Evolutionary conservation across 768 basidiomycete genomes (phyloP).

Genomic region (Hygrophoropsis aurantiaca): DNA sequence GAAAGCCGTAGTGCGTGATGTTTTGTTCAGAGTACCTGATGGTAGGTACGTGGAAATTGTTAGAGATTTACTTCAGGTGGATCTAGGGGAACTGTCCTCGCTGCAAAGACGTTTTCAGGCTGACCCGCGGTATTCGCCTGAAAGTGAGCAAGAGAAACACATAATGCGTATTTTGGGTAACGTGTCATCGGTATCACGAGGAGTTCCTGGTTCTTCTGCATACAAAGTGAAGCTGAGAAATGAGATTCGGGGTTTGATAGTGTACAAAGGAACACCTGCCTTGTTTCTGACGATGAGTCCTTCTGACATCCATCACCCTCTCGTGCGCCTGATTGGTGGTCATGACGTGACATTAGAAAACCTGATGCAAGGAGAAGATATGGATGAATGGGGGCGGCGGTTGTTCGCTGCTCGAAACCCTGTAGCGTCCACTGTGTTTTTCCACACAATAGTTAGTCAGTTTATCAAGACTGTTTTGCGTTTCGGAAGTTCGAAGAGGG

Average conservation of each 20-base stretch:
- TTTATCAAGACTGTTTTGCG: slow-evolving; percentile 19
- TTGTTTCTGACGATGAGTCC: slow-evolving; percentile 24
- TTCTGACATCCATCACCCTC: slow-evolving; percentile 15
- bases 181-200: slow-evolving; percentile 1
- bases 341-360: slow-evolving; percentile 13
- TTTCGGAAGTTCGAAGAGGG: slow-evolving; percentile 13
- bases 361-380: slow-evolving; percentile 1
- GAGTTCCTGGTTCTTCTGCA: slow-evolving; percentile 18
- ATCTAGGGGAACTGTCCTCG: neutral
- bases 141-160: neutral
- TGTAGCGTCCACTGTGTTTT: slow-evolving; percentile 21
- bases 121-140: neutral
- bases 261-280: slow-evolving; percentile 11
- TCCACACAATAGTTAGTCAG: slow-evolving; percentile 14
- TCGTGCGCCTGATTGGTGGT: slow-evolving; percentile 14
- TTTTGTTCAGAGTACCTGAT: slow-evolving; percentile 2
- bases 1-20: slow-evolving; percentile 2
- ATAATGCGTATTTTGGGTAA: neutral
- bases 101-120: neutral
- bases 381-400: slow-evolving; percentile 5
- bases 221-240: slow-evolving; percentile 17
- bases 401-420: slow-evolving; percentile 18
- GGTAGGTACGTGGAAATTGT: neutral
- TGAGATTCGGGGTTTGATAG: slow-evolving; percentile 16
- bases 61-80: neutral